Evolutionary conservation across 768 basidiomycete genomes (phyloP).

Genomic region (Russula sp.): DNA sequence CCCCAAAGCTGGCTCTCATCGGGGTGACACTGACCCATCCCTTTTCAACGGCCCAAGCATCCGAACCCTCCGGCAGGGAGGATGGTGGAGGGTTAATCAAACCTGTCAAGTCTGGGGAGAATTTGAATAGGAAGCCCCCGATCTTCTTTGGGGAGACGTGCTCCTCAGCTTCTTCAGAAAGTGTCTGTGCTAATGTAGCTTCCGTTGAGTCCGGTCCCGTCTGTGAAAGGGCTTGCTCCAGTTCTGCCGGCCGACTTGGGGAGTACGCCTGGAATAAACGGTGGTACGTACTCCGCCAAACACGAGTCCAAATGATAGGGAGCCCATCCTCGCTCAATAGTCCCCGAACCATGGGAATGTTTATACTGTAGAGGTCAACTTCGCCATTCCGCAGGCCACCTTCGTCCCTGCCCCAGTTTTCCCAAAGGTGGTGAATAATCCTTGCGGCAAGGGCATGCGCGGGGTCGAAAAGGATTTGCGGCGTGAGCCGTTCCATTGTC

Average conservation of each 20-base stretch:
- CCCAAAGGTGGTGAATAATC: constrained; percentile 72
- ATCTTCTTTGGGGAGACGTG: constrained; percentile 10
- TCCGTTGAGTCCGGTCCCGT: constrained; percentile 42
- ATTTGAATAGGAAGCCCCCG: constrained; percentile 58
- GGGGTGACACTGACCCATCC: constrained; percentile 76
- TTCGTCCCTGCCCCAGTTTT: constrained; percentile 75
- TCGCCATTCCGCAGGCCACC: constrained; percentile 52
- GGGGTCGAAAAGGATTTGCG: constrained; percentile 58
- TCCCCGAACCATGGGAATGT: constrained; percentile 74
- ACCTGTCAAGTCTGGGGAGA: constrained; percentile 62
- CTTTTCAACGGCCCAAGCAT: constrained; percentile 71
- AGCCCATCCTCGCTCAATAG: constrained; percentile 56
- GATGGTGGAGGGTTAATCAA: constrained; percentile 57
- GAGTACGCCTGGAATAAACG: constrained; percentile 58
- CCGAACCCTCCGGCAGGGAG: constrained; percentile 67
- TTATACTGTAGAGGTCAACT: constrained; percentile 81
- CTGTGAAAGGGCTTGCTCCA: constrained; percentile 29
- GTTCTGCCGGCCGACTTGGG: constrained; percentile 21
- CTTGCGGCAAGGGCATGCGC: constrained; percentile 63
- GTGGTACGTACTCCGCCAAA: constrained; percentile 85
- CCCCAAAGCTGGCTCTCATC: constrained; percentile 66
- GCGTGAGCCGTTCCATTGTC: constrained; percentile 45
- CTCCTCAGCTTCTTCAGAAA: not conserved
- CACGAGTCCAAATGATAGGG: constrained; percentile 69
- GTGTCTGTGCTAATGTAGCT: constrained; percentile 20